These are phyloP conservation scores for Boletus rubescentipes DNA, from an alignment of 768 basidiomycete genomes.

Conservation along the genomic window DNA sequence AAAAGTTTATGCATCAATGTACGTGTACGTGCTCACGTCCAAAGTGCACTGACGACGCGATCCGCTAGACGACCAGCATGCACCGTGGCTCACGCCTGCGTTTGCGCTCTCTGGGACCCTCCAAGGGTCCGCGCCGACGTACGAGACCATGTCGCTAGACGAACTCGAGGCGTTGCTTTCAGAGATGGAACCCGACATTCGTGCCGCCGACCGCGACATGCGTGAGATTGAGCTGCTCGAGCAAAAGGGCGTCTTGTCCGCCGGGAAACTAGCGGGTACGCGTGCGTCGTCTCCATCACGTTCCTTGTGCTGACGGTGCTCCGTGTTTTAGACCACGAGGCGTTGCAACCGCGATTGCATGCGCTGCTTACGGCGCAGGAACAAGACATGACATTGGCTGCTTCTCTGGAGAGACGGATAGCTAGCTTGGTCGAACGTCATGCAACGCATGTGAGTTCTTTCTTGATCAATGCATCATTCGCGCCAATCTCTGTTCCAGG, in stretches of 20 bases:
- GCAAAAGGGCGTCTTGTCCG: slow-evolving; percentile 66
- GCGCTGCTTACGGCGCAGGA: slow-evolving; percentile 55
- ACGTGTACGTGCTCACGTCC: too few relatives aligned
- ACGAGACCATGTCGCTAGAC: slow-evolving; percentile 61
- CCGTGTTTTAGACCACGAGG: slow-evolving; percentile 52
- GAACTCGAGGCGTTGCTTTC: slow-evolving; percentile 69
- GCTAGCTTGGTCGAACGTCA: slow-evolving; percentile 65
- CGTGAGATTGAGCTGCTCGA: slow-evolving; percentile 72
- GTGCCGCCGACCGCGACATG: slow-evolving; percentile 79
- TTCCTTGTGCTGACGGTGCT: not conserved
- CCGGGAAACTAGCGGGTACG: slow-evolving; percentile 67
- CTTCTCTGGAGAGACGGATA: slow-evolving; percentile 64
- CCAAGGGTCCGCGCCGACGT: slow-evolving; percentile 48
- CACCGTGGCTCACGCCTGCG: slow-evolving; percentile 68
- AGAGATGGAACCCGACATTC: slow-evolving; percentile 84
- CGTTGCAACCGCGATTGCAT: slow-evolving; percentile 65
- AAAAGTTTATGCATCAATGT: slow-evolving; percentile 77
- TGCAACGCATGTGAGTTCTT: slow-evolving; percentile 58
- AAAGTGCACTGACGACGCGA: too few relatives aligned
- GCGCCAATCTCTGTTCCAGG: slow-evolving; percentile 39
- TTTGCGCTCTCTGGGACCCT: slow-evolving; percentile 72
- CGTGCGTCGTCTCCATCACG: not conserved
- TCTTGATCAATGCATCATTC: not conserved
- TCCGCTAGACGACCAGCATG: slow-evolving; percentile 66
- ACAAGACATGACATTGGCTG: slow-evolving; percentile 57